Conservation (phyloP, 331 rosid genomes). For the Rhamnella rubrinervis region DNA sequence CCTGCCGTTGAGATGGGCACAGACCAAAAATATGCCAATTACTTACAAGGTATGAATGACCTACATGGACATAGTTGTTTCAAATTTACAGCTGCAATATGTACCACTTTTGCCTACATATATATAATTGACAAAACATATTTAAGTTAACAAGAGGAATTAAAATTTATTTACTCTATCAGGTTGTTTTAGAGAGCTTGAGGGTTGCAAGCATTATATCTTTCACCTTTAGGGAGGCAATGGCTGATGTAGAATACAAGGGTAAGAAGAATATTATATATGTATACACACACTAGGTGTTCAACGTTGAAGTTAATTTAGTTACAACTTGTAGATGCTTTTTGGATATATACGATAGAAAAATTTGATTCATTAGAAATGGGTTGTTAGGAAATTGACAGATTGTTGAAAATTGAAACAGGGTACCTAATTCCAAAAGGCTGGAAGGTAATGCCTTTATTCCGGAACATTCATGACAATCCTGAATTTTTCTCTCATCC, state of each 20-base stretch:
- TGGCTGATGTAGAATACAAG: conserved; percentile 84
- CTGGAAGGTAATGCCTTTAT: conserved; percentile 96
- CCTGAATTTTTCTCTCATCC: conserved; percentile 72
- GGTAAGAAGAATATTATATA: conserved; percentile 41
- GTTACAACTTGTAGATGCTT: no score
- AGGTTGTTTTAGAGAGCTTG: conserved; percentile 87
- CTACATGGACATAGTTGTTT: no score
- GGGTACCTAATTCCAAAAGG: conserved; percentile 95
- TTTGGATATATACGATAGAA: background rate
- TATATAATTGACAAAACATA: no score
- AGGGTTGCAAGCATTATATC: conserved; percentile 94
- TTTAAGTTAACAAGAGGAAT: background rate
- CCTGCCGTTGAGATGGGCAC: conserved; percentile 62
- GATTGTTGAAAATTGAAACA: conserved; percentile 31
- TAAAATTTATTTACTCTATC: conserved; percentile 7
- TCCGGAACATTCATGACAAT: conserved; percentile 89
- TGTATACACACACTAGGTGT: no score
- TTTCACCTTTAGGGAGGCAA: conserved; percentile 90
- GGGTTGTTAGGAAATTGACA: background rate
- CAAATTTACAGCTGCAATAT: no score
- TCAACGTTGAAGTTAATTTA: no score
- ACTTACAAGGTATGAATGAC: conserved; percentile 55
- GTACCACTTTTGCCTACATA: no score
- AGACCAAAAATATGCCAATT: conserved; percentile 66
- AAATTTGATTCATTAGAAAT: background rate